A percentile compares a stretch with the other conserved stretches of the same genome.
phyloP scores from a whole-genome alignment of 1,139 yeast genomes.

The Diutina siamensis region DNA sequence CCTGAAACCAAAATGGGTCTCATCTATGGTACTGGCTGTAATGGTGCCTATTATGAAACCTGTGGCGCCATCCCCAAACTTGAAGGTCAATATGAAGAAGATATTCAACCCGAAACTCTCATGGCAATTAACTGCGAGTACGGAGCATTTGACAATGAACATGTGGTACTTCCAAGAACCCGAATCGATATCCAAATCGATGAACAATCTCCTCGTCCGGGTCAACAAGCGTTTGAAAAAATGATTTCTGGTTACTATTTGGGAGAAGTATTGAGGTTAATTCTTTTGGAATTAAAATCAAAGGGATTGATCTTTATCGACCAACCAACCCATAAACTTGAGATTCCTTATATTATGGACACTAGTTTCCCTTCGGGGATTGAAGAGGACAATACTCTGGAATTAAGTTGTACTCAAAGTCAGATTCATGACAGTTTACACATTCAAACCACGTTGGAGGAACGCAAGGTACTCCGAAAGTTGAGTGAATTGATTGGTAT shows the following conservation, averaged over 20 bases:
- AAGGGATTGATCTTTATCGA: slow-evolving; percentile 52
- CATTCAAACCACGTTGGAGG: slow-evolving; percentile 60
- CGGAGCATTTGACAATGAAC: slow-evolving; percentile 95
- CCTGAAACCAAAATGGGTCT: slow-evolving; percentile 86
- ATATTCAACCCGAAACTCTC: slow-evolving; percentile 49
- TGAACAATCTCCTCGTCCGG: slow-evolving; percentile 85
- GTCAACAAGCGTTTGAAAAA: slow-evolving; percentile 92
- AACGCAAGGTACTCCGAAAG: slow-evolving; percentile 73
- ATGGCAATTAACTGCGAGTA: slow-evolving; percentile 99
- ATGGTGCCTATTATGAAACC: slow-evolving; percentile 89
- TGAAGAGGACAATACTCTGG: slow-evolving; percentile 86
- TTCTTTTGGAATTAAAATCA: slow-evolving; percentile 61
- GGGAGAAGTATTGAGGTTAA: slow-evolving; percentile 83
- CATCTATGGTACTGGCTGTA: slow-evolving; percentile 96
- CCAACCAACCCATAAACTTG: slow-evolving; percentile 52
- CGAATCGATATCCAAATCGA: slow-evolving; percentile 76
- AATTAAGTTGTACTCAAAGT: slow-evolving; percentile 63
- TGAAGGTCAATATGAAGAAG: slow-evolving; percentile 55
- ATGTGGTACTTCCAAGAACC: slow-evolving; percentile 74
- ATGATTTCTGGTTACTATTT: slow-evolving; percentile 96
- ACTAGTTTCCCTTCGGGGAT: slow-evolving; percentile 79
- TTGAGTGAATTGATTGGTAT: slow-evolving; percentile 83
- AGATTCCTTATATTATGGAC: slow-evolving; percentile 63
- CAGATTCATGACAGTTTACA: slow-evolving; percentile 49
- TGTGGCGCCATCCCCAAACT: slow-evolving; percentile 72